phyloP scores from a whole-genome alignment of 2,329 filamentous ascomycete species.

The Capronia epimyces region DNA sequence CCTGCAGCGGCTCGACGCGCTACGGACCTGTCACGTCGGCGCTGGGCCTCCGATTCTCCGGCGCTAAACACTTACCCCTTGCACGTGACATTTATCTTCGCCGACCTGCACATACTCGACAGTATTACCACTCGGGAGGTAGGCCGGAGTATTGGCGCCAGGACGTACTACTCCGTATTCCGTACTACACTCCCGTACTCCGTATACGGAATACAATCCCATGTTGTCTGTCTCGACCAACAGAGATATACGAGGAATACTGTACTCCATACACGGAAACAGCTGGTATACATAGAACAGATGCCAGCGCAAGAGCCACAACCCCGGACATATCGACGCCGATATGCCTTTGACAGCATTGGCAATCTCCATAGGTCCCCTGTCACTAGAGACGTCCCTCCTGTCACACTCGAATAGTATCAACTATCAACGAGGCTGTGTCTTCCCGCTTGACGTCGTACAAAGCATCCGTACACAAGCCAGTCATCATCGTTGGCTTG shows the following conservation, averaged over 20 bases:
- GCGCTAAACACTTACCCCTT: neutral
- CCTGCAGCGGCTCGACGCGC: constrained; percentile 3
- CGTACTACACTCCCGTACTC: too few relatives aligned
- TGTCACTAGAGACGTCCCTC: neutral
- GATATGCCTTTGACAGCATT: constrained; percentile 1
- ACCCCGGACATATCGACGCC: constrained; percentile 1
- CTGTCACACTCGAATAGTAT: neutral
- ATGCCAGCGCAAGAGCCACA: neutral
- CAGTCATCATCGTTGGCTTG: neutral
- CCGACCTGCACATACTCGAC: too few relatives aligned
- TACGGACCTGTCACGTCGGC: constrained; percentile 1
- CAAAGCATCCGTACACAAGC: neutral
- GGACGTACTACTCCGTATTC: too few relatives aligned
- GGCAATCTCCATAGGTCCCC: neutral
- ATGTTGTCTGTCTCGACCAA: too few relatives aligned
- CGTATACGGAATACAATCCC: too few relatives aligned
- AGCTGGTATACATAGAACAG: neutral
- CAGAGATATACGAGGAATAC: too few relatives aligned
- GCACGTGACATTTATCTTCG: neutral
- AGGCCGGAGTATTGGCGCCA: too few relatives aligned
- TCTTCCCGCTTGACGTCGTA: neutral
- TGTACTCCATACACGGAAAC: too few relatives aligned
- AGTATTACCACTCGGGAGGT: too few relatives aligned
- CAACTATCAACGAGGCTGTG: neutral
- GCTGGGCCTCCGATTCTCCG: neutral